Base-by-base conservation (phyloP, 495 filamentous ascomycete species). In the Lophiostoma macrostomum region DNA sequence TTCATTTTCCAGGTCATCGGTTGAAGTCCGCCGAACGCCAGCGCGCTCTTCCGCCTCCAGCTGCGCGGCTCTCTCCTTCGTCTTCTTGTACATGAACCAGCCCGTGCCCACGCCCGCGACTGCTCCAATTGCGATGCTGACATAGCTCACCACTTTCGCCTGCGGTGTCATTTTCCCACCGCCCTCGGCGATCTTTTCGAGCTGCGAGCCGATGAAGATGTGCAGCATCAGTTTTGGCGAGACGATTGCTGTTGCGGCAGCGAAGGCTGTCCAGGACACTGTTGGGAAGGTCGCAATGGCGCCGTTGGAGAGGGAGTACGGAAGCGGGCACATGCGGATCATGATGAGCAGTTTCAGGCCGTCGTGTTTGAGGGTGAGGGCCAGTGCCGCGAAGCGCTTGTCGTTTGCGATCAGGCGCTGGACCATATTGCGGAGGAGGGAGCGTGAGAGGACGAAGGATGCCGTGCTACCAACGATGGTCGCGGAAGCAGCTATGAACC, bases 301-400 rank as follows among this genome's bases (percentile, higher is more conserved):
- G 16, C 90, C 93, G 63, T 98, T 98, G 61, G 87, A 90, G 50
- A 96, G 73, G 19, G 87, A 91, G 66, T 95, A 98, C n/a, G 93
- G 93, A 53, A 97, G 68, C 19, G 93, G 93, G 53, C 93, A 96
- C 29, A 97, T 73, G 24, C 93, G 77, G 50, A 98, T 95, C 87
- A 96, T 95, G 59, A 85, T 83, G 25, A 98, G 75, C 14, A 97
- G 76, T 56, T 90, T 88, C 31, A 98, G 66, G 0, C 93, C 94
- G 65, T 98, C 93, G 60, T 89, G 83, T 34, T 85, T 77, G 22
- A 86, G 71, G 4, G 84, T 85, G 41, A 87, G 69, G 5, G 83
- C 71, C 23, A 89, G 71, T 12, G 85, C 85, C 1, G 81, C 81
- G 62, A 88, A 89, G 29, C 90, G 77, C 63, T 80, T 84, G 70